A percentile compares a stretch with the other conserved stretches of the same genome.
phyloP scores from a whole-genome alignment of 2,329 filamentous ascomycete genomes.

The Phyllosticta capitalensis region DNA sequence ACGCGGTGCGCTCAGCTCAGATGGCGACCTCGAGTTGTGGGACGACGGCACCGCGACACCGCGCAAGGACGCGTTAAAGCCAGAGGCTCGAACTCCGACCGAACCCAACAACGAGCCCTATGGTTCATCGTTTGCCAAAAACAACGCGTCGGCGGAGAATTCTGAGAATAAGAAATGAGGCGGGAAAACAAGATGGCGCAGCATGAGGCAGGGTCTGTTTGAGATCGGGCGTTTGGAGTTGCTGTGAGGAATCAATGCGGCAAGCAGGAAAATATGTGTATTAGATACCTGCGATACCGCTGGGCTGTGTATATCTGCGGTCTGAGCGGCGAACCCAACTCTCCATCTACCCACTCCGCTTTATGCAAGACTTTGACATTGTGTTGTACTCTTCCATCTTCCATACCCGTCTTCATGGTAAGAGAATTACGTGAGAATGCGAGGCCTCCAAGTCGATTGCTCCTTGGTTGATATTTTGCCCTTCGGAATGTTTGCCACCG shows the following conservation, averaged over 20 bases:
- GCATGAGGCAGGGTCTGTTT: not conserved
- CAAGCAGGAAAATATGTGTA: no score
- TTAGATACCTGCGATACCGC: no score
- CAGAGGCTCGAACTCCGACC: not conserved
- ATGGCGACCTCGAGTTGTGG: slow-evolving; percentile 91
- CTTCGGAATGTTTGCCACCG: no score
- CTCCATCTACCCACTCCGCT: no score
- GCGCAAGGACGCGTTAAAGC: slow-evolving; percentile 11
- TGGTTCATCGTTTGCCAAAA: not conserved
- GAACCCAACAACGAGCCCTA: not conserved
- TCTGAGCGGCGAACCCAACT: no score
- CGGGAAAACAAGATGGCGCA: not conserved
- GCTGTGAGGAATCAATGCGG: not conserved
- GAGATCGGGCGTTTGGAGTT: not conserved
- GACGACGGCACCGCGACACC: slow-evolving; percentile 51
- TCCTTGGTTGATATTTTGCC: no score
- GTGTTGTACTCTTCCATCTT: no score
- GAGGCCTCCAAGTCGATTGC: no score
- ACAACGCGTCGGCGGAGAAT: not conserved
- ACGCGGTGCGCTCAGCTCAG: slow-evolving; percentile 59
- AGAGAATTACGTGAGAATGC: no score
- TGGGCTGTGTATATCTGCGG: no score
- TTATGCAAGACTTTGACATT: no score
- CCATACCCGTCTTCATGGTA: no score
- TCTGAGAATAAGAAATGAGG: not conserved